Percentiles rank a stretch among this genome's conserved stretches.
Conservation (phyloP, 306 rosid genomes). For the Luffa acutangula region DNA sequence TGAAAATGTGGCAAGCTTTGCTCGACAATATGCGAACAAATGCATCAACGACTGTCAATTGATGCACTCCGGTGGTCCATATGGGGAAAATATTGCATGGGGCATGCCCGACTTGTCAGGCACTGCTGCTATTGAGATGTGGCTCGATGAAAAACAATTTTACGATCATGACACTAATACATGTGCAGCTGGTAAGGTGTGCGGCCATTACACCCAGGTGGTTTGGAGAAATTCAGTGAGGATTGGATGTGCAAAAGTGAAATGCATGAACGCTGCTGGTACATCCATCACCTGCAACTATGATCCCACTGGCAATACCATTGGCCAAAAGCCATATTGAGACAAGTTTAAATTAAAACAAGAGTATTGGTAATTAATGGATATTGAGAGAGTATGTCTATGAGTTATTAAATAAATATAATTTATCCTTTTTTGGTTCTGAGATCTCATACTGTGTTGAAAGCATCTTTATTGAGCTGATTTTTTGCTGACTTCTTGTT, state of each 20-base stretch:
- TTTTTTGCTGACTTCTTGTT: too few relatives aligned
- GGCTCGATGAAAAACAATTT: slow-evolving; percentile 13
- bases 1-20: slow-evolving; percentile 9
- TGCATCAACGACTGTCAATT: slow-evolving; percentile 11
- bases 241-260: slow-evolving; percentile 24
- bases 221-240: slow-evolving; percentile 19
- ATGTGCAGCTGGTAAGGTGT: neutral
- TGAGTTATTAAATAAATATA: too few relatives aligned
- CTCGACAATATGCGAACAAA: slow-evolving; percentile 16
- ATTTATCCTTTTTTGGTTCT: too few relatives aligned
- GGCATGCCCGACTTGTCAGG: slow-evolving; percentile 15
- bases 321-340: too few relatives aligned
- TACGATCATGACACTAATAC: slow-evolving; percentile 12
- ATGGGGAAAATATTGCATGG: slow-evolving; percentile 39
- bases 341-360: too few relatives aligned
- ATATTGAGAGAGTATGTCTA: too few relatives aligned
- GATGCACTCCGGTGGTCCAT: slow-evolving; percentile 26
- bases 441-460: too few relatives aligned
- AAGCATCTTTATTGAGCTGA: too few relatives aligned
- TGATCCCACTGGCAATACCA: slow-evolving; percentile 15
- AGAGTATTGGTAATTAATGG: too few relatives aligned
- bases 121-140: slow-evolving; percentile 11
- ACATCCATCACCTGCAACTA: slow-evolving; percentile 19
- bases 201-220: slow-evolving; percentile 33
- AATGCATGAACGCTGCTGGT: slow-evolving; percentile 3